Evolutionary conservation across 495 filamentous ascomycete genomes (phyloP).

Genomic region (Alectoria sarmentosa): DNA sequence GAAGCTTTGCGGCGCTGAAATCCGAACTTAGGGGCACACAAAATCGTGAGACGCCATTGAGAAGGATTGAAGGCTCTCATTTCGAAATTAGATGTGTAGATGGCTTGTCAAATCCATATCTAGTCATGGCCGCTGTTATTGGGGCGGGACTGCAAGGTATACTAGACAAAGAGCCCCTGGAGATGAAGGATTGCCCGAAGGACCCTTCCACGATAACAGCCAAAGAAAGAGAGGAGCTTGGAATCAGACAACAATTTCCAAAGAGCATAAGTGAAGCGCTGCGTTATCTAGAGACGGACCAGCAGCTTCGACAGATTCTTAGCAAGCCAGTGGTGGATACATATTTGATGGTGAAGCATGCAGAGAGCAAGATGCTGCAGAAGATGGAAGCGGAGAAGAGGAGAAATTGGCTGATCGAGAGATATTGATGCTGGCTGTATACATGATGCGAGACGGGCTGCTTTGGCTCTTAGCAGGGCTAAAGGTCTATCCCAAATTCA

Average conservation of each 20-base stretch:
- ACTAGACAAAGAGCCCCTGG: conserved; percentile 37
- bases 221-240: conserved; percentile 44
- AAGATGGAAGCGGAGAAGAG: conserved; percentile 38
- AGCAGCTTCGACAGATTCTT: conserved; percentile 38
- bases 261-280: conserved; percentile 47
- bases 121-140: conserved; percentile 60
- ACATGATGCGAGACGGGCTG: neutral
- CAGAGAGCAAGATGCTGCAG: conserved; percentile 42
- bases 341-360: conserved; percentile 53
- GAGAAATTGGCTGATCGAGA: conserved; percentile 54
- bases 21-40: conserved; percentile 46
- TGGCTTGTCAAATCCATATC: conserved; percentile 66
- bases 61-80: conserved; percentile 53
- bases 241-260: conserved; percentile 48
- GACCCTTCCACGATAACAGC: conserved; percentile 46
- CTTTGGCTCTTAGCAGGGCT: neutral
- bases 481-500: too few species aligned
- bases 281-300: conserved; percentile 39
- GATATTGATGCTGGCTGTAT: conserved; percentile 37
- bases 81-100: conserved; percentile 69
- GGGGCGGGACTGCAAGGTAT: conserved; percentile 59
- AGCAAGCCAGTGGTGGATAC: conserved; percentile 47
- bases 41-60: conserved; percentile 63
- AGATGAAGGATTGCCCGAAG: conserved; percentile 49
- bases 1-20: neutral